phyloP scores from a whole-genome alignment of 1,139 yeast genomes.

The Yamadazyma spencermartinsiae region DNA sequence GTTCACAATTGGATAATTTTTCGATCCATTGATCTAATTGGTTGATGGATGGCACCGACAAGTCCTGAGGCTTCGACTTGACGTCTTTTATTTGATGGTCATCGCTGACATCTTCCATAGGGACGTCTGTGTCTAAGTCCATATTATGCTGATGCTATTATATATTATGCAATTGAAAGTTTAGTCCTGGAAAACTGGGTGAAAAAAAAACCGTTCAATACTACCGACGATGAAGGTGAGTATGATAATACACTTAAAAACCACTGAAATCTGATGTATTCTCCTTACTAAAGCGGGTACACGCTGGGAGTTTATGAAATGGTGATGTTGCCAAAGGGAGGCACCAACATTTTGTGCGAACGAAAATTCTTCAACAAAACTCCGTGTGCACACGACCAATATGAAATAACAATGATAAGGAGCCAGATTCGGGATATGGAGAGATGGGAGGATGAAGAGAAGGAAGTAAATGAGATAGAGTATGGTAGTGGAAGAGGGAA shows the following conservation, averaged over 20 bases:
- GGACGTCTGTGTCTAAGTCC: conserved; percentile 71
- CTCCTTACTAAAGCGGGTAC: too few species aligned
- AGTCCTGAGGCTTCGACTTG: conserved; percentile 20
- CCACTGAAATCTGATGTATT: too few species aligned
- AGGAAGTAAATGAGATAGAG: too few species aligned
- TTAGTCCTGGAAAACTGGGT: too few species aligned
- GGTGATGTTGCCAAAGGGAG: conserved; percentile 1
- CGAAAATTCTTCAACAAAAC: conserved; percentile 3
- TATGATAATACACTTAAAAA: too few species aligned
- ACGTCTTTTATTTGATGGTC: conserved; percentile 29
- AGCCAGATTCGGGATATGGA: neutral
- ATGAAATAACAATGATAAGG: neutral
- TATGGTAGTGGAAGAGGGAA: too few species aligned
- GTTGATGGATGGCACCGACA: conserved; percentile 41
- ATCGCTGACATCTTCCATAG: conserved; percentile 69
- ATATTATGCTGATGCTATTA: conserved; percentile 25
- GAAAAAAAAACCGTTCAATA: too few species aligned
- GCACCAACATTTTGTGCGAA: neutral
- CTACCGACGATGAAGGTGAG: too few species aligned
- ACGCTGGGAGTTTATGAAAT: too few species aligned
- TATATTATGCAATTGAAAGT: too few species aligned
- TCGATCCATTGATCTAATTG: conserved; percentile 91
- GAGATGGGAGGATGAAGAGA: neutral
- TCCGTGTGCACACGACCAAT: neutral
- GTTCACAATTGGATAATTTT: conserved; percentile 75